Conservation (phyloP, 768 basidiomycete species). For the Paxillus involutus region DNA sequence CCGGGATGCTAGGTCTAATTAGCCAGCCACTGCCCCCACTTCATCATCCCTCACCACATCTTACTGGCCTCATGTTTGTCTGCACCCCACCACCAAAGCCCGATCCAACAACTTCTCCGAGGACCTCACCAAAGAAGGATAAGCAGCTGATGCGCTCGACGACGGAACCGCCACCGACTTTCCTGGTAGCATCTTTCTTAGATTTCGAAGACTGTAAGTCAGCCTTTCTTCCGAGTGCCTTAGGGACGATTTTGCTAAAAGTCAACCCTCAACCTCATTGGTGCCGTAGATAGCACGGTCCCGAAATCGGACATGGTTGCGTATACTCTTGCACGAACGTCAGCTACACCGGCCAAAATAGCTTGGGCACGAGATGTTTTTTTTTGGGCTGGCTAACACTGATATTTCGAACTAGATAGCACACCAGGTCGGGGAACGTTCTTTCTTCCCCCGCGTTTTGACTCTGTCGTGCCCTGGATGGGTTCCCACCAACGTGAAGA, state of each 20-base stretch:
- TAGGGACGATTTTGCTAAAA: background rate
- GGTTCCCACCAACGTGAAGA: conserved; percentile 27
- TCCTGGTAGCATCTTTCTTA: conserved; percentile 53
- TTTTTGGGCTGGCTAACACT: background rate
- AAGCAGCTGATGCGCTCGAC: conserved; percentile 16
- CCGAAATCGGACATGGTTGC: conserved; percentile 38
- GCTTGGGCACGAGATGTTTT: conserved; percentile 40
- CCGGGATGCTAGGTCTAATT: conserved; percentile 35
- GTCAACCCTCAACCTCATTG: conserved; percentile 29
- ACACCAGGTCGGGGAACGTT: conserved; percentile 35
- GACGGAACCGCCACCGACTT: conserved; percentile 36
- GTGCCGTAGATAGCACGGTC: conserved; percentile 33
- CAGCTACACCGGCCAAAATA: conserved; percentile 17
- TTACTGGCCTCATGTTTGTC: conserved; percentile 50
- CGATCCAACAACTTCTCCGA: conserved; percentile 26
- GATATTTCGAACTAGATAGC: conserved; percentile 13
- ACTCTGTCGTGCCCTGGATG: conserved; percentile 42
- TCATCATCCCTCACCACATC: conserved; percentile 31
- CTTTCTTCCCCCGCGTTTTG: conserved; percentile 45
- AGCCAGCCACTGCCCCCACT: conserved; percentile 48
- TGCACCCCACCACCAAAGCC: conserved; percentile 33
- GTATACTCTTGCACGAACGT: conserved; percentile 34
- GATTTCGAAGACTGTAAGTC: conserved; percentile 62
- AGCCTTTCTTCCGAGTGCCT: background rate
- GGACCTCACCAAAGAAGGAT: conserved; percentile 28